Conservation (phyloP, 768 basidiomycete species). For the Rhodotorula diobovata region DNA sequence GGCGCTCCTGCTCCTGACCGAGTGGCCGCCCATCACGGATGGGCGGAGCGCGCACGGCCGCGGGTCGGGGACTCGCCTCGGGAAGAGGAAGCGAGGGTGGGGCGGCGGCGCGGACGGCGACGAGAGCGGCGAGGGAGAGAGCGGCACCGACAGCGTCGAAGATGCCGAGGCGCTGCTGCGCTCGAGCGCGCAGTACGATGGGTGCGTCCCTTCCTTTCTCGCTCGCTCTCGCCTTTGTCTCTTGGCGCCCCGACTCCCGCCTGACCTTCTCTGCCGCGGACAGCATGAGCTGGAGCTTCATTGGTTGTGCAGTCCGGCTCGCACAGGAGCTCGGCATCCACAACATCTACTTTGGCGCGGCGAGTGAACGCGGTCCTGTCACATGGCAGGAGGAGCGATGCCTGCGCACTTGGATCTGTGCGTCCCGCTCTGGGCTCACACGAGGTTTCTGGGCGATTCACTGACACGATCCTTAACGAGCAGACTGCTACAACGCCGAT, state of each 20-base stretch:
- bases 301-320: slow-evolving; percentile 36
- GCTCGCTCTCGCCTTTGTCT: no score
- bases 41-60: background rate
- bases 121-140: slow-evolving; percentile 1
- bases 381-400: slow-evolving; percentile 21
- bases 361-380: background rate
- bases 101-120: background rate
- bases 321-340: slow-evolving; percentile 36
- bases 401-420: slow-evolving; percentile 31
- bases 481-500: slow-evolving; percentile 38
- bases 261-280: background rate
- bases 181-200: slow-evolving; percentile 33
- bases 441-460: no score
- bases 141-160: slow-evolving; percentile 16
- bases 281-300: slow-evolving; percentile 30
- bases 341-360: slow-evolving; percentile 18
- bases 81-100: background rate
- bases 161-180: slow-evolving; percentile 20
- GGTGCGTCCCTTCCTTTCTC: background rate
- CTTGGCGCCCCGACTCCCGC: no score
- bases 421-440: no score
- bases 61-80: background rate
- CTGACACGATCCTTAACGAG: background rate
- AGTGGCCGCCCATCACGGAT: slow-evolving; percentile 34
- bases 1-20: slow-evolving; percentile 36